Evolutionary conservation across 2,329 filamentous ascomycete species (phyloP).

Genomic region (Orbilia blumenaviensis): DNA sequence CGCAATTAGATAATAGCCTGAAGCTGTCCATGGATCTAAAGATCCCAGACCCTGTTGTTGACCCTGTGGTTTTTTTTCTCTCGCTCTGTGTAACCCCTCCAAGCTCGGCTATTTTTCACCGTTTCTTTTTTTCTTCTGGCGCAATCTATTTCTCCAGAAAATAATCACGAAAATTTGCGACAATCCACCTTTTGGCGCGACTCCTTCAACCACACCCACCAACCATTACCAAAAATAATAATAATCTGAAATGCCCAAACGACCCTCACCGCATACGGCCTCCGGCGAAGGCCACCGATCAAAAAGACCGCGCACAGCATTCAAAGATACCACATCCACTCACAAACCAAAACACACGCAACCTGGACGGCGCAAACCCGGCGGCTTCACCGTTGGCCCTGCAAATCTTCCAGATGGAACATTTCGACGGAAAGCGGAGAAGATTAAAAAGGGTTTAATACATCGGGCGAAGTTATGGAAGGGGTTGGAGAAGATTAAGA

Average conservation of each 20-base stretch:
- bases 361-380: constrained; percentile 62
- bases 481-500: constrained; percentile 86
- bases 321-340: too few species aligned
- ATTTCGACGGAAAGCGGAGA: constrained; percentile 84
- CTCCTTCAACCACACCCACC: not conserved
- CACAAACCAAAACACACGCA: not conserved
- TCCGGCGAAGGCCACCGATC: not conserved
- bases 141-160: too few species aligned
- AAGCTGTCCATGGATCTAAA: too few species aligned
- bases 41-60: too few species aligned
- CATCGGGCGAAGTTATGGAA: constrained; percentile 94
- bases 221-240: not conserved
- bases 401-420: constrained; percentile 90
- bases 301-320: not conserved
- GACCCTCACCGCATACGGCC: not conserved
- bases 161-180: constrained; percentile 10
- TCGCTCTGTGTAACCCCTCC: too few species aligned
- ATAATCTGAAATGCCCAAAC: constrained; percentile 42
- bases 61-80: too few species aligned
- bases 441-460: constrained; percentile 89
- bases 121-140: too few species aligned
- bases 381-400: constrained; percentile 86
- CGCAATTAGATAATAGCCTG: too few species aligned
- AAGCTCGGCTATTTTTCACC: too few species aligned
- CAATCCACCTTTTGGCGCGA: not conserved